phyloP scores from a whole-genome alignment of 768 basidiomycete species.

The Suillus decipiens region DNA sequence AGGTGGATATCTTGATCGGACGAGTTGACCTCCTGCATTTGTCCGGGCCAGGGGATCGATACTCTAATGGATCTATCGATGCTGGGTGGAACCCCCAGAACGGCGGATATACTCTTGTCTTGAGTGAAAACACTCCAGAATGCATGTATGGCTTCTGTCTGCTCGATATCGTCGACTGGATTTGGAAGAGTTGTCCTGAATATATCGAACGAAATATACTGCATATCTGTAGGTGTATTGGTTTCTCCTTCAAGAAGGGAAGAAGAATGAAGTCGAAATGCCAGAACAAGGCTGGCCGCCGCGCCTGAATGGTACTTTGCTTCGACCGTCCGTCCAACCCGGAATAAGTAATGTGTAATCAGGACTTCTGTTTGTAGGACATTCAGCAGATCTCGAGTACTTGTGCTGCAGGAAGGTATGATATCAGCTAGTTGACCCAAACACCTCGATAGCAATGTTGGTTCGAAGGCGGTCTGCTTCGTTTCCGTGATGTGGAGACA shows the following conservation, averaged over 20 bases:
- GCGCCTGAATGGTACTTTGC: constrained; percentile 58
- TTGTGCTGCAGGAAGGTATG: constrained; percentile 41
- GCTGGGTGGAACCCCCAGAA: constrained; percentile 31
- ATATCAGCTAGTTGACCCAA: constrained; percentile 47
- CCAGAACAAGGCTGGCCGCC: constrained; percentile 47
- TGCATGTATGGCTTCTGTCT: constrained; percentile 39
- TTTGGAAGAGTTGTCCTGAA: constrained; percentile 28
- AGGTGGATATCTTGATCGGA: constrained; percentile 5
- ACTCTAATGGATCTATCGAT: constrained; percentile 31
- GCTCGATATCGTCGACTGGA: constrained; percentile 34
- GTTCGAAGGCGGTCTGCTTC: constrained; percentile 40
- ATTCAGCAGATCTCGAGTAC: constrained; percentile 45
- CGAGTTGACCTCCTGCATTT: constrained; percentile 2
- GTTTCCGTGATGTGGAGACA: constrained; percentile 51
- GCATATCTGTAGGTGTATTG: not conserved
- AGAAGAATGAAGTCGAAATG: constrained; percentile 45
- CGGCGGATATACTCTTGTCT: constrained; percentile 35
- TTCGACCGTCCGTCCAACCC: constrained; percentile 57
- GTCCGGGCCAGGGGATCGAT: constrained; percentile 45
- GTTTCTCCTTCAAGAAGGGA: not conserved
- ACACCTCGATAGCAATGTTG: constrained; percentile 48
- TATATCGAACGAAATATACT: not conserved
- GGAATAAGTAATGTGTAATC: constrained; percentile 66
- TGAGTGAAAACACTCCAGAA: constrained; percentile 40
- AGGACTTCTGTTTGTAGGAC: constrained; percentile 64